Evolutionary conservation across 805 yeast genomes (phyloP).

Genomic region (Candida palmyrensis): DNA sequence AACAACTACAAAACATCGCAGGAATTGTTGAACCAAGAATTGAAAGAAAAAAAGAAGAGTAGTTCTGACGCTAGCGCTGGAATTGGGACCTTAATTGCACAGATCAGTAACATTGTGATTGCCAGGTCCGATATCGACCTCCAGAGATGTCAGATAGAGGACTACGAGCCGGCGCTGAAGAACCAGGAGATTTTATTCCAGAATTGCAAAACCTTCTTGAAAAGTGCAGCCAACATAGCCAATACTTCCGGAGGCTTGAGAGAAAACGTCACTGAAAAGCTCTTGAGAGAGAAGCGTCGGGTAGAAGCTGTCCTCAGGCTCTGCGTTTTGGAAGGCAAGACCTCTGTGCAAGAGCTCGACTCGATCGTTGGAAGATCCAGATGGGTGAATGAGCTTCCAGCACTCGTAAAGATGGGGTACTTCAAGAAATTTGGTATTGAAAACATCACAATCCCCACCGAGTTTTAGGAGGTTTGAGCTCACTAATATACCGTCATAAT

Average conservation of each 20-base stretch:
- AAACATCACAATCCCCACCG: conserved; percentile 4
- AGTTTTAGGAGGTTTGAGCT: too few relatives aligned
- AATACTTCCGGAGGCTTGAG: conserved; percentile 47
- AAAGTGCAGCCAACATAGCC: conserved; percentile 42
- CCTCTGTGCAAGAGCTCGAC: conserved; percentile 21
- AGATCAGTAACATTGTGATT: conserved; percentile 39
- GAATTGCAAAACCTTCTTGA: conserved; percentile 39
- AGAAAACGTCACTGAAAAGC: conserved; percentile 41
- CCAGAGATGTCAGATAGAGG: conserved; percentile 37
- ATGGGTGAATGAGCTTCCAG: conserved; percentile 27
- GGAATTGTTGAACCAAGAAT: conserved; percentile 19
- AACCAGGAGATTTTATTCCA: conserved; percentile 25
- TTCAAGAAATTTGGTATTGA: conserved; percentile 16
- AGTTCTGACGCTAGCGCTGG: conserved; percentile 15
- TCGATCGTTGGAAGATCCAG: conserved; percentile 22
- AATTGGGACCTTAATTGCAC: conserved; percentile 27
- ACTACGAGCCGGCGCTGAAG: conserved; percentile 22
- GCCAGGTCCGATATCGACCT: conserved; percentile 50
- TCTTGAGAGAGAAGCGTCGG: conserved; percentile 35
- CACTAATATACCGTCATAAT: too few relatives aligned
- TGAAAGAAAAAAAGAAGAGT: conserved; percentile 11
- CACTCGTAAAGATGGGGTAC: conserved; percentile 20
- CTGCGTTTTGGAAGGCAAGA: conserved; percentile 41
- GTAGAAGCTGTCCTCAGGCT: conserved; percentile 43
- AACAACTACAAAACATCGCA: conserved; percentile 34